Conservation (phyloP, 106 monocot species). For the Ottelia alismoides region DNA sequence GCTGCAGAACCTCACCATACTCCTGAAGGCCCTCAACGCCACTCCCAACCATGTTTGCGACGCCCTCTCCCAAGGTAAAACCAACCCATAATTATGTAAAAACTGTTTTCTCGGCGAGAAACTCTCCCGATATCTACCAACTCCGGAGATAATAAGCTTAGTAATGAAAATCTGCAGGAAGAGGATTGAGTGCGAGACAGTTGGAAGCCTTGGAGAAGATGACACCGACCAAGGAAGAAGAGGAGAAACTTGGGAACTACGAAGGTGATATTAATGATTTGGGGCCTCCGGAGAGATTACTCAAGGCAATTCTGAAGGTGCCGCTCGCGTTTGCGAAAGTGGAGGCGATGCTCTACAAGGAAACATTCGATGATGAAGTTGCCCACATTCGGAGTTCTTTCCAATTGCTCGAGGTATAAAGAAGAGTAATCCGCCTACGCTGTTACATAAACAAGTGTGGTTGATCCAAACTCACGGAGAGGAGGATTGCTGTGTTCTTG, state of each 20-base stretch:
- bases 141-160: too few species aligned
- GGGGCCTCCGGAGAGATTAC: conserved; percentile 49
- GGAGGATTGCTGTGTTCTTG: too few species aligned
- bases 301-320: conserved; percentile 37
- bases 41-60: conserved; percentile 47
- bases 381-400: conserved; percentile 48
- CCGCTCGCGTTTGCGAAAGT: conserved; percentile 66
- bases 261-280: conserved; percentile 39
- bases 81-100: too few species aligned
- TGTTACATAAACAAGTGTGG: too few species aligned
- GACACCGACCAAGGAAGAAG: conserved; percentile 78
- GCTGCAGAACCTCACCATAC: conserved; percentile 79
- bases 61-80: conserved; percentile 48
- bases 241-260: conserved; percentile 37
- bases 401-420: conserved; percentile 45
- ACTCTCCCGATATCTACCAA: too few species aligned
- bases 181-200: conserved; percentile 57
- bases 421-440: background rate
- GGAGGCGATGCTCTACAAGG: conserved; percentile 62
- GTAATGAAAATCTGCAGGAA: too few species aligned
- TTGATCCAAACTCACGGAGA: too few species aligned
- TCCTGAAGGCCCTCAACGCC: conserved; percentile 82
- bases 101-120: too few species aligned
- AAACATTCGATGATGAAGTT: conserved; percentile 86
- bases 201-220: conserved; percentile 79